Evolutionary conservation across 1,284 basidiomycete genomes (phyloP).

Genomic region (Cutaneotrichosporon cavernicola): DNA sequence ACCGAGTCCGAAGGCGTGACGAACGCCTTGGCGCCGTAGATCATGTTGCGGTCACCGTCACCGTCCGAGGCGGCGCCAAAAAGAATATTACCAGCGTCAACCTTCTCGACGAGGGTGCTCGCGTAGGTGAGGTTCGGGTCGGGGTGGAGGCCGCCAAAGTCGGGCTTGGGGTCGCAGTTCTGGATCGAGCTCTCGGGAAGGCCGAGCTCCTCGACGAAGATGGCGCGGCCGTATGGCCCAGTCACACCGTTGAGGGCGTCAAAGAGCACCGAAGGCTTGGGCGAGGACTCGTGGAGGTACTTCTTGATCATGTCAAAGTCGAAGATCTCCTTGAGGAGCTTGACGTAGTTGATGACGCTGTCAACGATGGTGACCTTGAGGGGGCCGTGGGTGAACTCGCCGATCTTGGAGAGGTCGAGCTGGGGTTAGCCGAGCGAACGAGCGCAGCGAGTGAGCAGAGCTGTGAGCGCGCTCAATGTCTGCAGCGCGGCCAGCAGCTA

Average conservation of each 20-base stretch:
- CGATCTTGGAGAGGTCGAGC: constrained; percentile 82
- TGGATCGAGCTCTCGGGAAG: constrained; percentile 79
- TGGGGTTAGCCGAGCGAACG: constrained; percentile 40
- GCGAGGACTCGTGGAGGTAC: constrained; percentile 67
- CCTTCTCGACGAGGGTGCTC: constrained; percentile 85
- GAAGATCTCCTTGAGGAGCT: constrained; percentile 83
- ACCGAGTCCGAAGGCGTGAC: constrained; percentile 97
- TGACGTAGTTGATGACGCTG: constrained; percentile 86
- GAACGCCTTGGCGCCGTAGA: constrained; percentile 96
- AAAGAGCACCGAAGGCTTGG: constrained; percentile 83
- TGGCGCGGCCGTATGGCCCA: constrained; percentile 88
- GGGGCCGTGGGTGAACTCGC: constrained; percentile 75
- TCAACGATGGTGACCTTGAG: constrained; percentile 88
- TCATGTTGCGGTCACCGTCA: constrained; percentile 99
- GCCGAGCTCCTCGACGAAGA: constrained; percentile 81
- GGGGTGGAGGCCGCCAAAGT: constrained; percentile 96
- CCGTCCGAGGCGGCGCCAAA: constrained; percentile 98
- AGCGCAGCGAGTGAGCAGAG: neutral
- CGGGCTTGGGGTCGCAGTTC: constrained; percentile 85
- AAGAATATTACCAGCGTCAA: constrained; percentile 79
- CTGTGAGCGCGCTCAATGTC: too few species aligned
- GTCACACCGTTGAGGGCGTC: constrained; percentile 97
- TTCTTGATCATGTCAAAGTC: constrained; percentile 89
- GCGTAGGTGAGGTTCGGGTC: constrained; percentile 99
- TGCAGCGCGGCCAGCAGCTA: neutral